Base-by-base conservation (phyloP, 2,329 filamentous ascomycete species). In the Trichophyton benhamiae region DNA sequence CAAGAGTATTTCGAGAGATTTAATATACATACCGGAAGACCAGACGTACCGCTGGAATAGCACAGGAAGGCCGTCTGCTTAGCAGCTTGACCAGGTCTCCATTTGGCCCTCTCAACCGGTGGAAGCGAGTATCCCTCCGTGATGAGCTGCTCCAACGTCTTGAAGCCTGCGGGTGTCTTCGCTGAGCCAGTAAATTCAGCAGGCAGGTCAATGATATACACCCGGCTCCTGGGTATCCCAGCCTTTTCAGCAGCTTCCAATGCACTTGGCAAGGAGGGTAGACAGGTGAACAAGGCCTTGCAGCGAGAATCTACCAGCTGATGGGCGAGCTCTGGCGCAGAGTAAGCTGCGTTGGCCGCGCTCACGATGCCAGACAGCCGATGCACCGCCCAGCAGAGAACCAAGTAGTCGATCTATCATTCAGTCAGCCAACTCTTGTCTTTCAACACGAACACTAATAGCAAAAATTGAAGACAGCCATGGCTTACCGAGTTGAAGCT, bases 41-140 rank as follows among this genome's bases (percentile, higher is more conserved):
- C 88, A 9, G 87, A 91, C 0, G 88, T 92, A 20, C 88, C 88
- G 70, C 85, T 89, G 0, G 87, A 90, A 71, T 89, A 91, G 75
- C 87, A 91, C 52, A 95, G 78, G 69, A 88, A 92, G 0, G 89
- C 87, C 4, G 84, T 84, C 67, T 87, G 85, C 60, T 83, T 82
- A 41, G 81, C 69, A 25, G 70, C 75, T 60, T 78, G 75, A 4
- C 75, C 76, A 7, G 73, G 70, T 13, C 66, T 64, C 76, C 76
- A 78, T 59, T 70, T 71, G 61, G 76, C 61, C 15, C 68, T 71
- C 59, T 78, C 75, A 7, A 78, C 33, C 15, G 70, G 67, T 0
- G 75, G 75, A 3, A 76, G 66, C 6, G 68, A 68, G 61, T 70
- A 72, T 4, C 89, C 89, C 63, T 85, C 78, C 1, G 78, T 76